Percentiles rank a stretch among this genome's conserved stretches.
Conservation (phyloP, 2,329 filamentous ascomycete genomes). For the Fusarium nurragi region DNA sequence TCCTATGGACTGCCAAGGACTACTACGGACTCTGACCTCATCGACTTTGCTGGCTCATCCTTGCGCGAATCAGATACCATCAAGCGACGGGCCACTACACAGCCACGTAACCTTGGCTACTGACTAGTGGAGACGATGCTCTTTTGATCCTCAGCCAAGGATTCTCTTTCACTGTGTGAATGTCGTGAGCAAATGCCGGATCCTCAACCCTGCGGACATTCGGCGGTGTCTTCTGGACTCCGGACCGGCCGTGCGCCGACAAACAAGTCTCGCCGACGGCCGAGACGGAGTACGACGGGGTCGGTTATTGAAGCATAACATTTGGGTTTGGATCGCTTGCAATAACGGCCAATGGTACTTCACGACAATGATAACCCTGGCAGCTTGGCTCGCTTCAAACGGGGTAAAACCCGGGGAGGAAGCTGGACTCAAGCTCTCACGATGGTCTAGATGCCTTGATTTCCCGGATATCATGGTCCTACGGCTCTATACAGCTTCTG, state of each 20-base stretch:
- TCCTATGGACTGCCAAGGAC: background rate
- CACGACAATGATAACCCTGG: background rate
- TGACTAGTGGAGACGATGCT: constrained; percentile 2
- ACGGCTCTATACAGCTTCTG: background rate
- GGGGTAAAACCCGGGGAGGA: constrained; percentile 11
- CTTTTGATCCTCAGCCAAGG: constrained; percentile 29
- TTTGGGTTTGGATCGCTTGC: background rate
- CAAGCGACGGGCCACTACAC: constrained; percentile 9
- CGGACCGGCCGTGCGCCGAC: constrained; percentile 27
- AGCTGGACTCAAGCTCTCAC: constrained; percentile 1
- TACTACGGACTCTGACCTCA: constrained; percentile 2
- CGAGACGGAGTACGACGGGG: constrained; percentile 19
- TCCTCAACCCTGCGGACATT: background rate
- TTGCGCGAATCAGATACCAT: constrained; percentile 6
- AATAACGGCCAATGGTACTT: constrained; percentile 1
- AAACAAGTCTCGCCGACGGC: constrained; percentile 17
- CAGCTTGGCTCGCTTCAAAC: constrained; percentile 1
- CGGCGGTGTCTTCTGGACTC: constrained; percentile 34
- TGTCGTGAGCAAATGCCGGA: constrained; percentile 10
- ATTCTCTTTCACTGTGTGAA: constrained; percentile 25
- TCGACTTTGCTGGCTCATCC: background rate
- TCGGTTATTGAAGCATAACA: background rate
- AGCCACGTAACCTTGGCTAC: constrained; percentile 26
- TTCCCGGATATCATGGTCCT: constrained; percentile 9
- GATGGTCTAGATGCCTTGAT: constrained; percentile 1